These are phyloP conservation scores for Melampsora americana DNA, from an alignment of 1,284 basidiomycete genomes.

Conservation along the genomic window DNA sequence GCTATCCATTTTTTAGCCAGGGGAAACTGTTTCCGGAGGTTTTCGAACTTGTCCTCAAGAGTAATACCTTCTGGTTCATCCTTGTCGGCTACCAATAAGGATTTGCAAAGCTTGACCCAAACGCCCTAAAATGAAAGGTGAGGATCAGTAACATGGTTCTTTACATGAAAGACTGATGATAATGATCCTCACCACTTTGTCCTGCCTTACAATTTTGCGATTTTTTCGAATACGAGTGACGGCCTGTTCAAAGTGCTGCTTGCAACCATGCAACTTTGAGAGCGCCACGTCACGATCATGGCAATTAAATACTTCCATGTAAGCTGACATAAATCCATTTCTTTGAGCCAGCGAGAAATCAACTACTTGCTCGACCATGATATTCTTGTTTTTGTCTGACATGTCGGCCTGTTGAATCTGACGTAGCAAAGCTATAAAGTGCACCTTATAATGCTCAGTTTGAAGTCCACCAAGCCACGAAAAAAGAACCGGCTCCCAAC, in stretches of 20 bases:
- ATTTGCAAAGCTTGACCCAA: no score
- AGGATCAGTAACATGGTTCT: neutral
- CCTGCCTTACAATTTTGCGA: neutral
- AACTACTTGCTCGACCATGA: no score
- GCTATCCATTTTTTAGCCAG: conserved; percentile 2
- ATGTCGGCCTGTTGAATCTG: no score
- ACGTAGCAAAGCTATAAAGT: conserved; percentile 2
- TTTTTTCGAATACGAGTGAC: conserved; percentile 8
- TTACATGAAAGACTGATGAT: neutral
- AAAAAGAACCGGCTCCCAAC: conserved; percentile 1
- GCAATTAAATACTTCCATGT: conserved; percentile 15
- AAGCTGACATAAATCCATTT: neutral
- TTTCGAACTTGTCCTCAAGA: neutral
- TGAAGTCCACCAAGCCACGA: neutral
- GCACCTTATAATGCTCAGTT: conserved; percentile 1
- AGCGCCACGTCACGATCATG: neutral
- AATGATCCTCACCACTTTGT: no score
- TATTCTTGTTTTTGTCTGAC: no score
- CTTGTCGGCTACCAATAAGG: neutral
- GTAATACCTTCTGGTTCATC: no score
- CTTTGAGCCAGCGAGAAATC: no score
- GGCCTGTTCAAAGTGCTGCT: no score
- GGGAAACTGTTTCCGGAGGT: neutral
- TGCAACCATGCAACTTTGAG: neutral
- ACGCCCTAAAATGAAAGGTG: no score